Base-by-base conservation (phyloP, 176 grass and related monocot genomes). In the Lolium perenne region DNA sequence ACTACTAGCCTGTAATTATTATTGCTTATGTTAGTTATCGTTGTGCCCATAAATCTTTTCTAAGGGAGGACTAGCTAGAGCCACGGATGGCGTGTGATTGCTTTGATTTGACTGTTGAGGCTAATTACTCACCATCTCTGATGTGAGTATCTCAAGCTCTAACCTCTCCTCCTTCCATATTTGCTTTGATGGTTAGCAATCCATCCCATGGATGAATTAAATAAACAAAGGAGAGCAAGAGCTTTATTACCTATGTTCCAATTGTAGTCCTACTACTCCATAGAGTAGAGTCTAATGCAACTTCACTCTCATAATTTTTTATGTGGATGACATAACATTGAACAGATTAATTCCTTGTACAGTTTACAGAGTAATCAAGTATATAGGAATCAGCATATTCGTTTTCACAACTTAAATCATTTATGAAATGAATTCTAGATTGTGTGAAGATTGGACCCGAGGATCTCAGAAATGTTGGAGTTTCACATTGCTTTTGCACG, bases 101-200 rank as follows among this genome's bases (percentile, higher is more conserved):
- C 4, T 76, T 76, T 76, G 74, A 55, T 76, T 76, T 76, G 92
- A 88, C 88, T 83, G 93, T 86, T 86, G 93, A 94, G 77, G 86
- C 85, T 83, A 92, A 92, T 95, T 38, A 92, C 90, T 95, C 72
- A 95, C 88, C 90, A 43, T 84, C 71, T 84, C 57, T 87, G 90
- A 90, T 92, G 83, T 78, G 81, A 79, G 76, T 66, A 78, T 73
- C 61, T 57, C 78, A 78, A 84, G 59, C 61, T 78, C 83, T 62
- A 38, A 43, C 20, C 45, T 60, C 75, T n/a, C 62, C 74, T 55
- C n/a, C 43, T 80, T 55, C 69, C 67, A 83, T 91, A 88, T 92
- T 92, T 92, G 90, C 87, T 87, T 92, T 18, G 59, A 90, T 78
- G 83, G 23, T 61, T 86, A 86, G 85, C 89, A 89, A 85, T 81